phyloP scores from a whole-genome alignment of 352 stramenopile genomes.

The Phytopythium montanum region DNA sequence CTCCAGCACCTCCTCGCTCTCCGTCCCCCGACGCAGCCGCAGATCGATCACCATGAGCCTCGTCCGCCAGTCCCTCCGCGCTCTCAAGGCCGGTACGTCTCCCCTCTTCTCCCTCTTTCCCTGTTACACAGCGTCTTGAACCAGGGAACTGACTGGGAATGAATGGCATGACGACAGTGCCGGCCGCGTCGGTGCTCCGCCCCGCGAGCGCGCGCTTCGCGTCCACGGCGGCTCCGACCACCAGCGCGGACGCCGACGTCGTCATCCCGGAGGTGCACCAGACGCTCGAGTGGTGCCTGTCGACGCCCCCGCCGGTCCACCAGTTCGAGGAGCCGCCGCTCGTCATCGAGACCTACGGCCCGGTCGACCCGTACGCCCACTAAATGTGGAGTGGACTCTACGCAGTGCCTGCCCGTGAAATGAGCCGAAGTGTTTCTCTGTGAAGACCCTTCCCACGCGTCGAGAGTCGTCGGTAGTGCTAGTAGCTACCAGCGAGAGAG shows the following conservation, averaged over 20 bases:
- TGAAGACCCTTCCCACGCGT: background rate
- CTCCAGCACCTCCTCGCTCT: conserved; percentile 1
- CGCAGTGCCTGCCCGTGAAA: too few relatives aligned
- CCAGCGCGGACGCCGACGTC: conserved; percentile 64
- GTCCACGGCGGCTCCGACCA: conserved; percentile 47
- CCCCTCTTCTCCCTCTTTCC: conserved; percentile 4
- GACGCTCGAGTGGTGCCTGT: conserved; percentile 84
- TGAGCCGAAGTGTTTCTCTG: too few relatives aligned
- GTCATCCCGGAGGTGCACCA: conserved; percentile 81
- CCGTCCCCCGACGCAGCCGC: background rate
- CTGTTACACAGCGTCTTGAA: too few relatives aligned
- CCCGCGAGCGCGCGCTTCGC: conserved; percentile 45
- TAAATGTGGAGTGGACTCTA: too few relatives aligned
- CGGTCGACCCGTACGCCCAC: conserved; percentile 78
- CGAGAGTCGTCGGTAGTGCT: background rate
- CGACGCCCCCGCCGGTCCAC: conserved; percentile 80
- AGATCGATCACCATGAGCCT: conserved; percentile 55
- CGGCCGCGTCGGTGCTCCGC: conserved; percentile 48
- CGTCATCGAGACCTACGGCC: conserved; percentile 86
- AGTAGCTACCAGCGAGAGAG: background rate
- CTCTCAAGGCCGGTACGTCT: conserved; percentile 72
- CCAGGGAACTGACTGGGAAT: background rate
- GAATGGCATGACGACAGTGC: conserved; percentile 22
- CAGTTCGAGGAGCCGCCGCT: conserved; percentile 88
- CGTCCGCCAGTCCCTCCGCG: conserved; percentile 74